Conservation (phyloP, 1,139 yeast species). For the Taphrina confusa region DNA sequence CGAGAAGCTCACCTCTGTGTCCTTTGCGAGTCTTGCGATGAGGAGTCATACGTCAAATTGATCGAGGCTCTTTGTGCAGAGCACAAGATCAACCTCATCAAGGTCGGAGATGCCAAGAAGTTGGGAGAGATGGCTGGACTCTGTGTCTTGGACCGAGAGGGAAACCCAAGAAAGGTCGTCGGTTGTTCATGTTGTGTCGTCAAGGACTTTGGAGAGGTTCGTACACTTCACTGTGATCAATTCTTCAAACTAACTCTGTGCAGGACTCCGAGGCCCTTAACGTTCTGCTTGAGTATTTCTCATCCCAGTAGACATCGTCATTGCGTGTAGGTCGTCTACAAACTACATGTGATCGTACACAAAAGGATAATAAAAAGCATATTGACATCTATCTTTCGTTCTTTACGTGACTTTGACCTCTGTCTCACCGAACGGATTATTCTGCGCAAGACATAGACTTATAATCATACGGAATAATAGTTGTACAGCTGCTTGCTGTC, state of each 20-base stretch:
- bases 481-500: too few relatives aligned
- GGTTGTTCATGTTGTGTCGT: constrained; percentile 99
- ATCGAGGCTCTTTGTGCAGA: constrained; percentile 99
- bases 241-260: constrained; percentile 65
- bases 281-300: constrained; percentile 31
- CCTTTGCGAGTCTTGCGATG: constrained; percentile 97
- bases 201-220: constrained; percentile 51
- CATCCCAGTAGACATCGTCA: constrained; percentile 14
- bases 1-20: constrained; percentile 98
- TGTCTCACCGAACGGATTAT: too few relatives aligned
- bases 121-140: constrained; percentile 99
- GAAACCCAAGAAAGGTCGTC: constrained; percentile 99
- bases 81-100: constrained; percentile 94
- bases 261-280: constrained; percentile 95
- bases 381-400: too few relatives aligned
- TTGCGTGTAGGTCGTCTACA: too few relatives aligned
- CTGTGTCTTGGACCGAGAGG: constrained; percentile 99
- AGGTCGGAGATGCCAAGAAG: constrained; percentile 99
- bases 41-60: constrained; percentile 93
- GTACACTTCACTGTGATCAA: neutral
- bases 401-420: too few relatives aligned
- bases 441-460: too few relatives aligned
- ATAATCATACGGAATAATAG: too few relatives aligned
- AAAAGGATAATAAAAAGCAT: neutral
- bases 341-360: too few relatives aligned